Base-by-base conservation (phyloP, 2,329 filamentous ascomycete genomes). In the Fusarium euwallaceae region DNA sequence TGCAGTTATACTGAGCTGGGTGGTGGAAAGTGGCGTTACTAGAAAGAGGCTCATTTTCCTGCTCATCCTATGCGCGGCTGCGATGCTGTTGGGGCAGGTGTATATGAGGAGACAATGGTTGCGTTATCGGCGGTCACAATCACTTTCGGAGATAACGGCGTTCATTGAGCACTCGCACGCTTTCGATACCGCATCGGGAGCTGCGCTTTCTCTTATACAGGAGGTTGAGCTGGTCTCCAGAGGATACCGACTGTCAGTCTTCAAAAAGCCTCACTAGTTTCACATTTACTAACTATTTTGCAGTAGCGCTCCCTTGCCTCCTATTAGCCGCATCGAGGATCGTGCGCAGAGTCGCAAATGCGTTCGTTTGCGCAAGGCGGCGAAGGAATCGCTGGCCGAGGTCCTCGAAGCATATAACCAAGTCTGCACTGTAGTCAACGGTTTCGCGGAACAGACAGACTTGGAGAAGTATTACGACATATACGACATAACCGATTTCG, bases 161-260 rank as follows among this genome's bases (percentile, higher is more conserved):
- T 91, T 97, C 74, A 91, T 97, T 55, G 87, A 90, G 56, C 92
- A 91, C 78, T 92, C 95, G 43, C 94, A 97, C 80, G 91, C 92
- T 60, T 95, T 97, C 77, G 95, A 98, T 82, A 90, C 92, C 45
- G 92, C 92, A 24, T 92, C 90, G 45, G 92, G 92, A 43, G 93
- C 94, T 36, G 93, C 94, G 3, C 87, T 98, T 65, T 91, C 93
- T 41, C 89, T 98, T 70, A 92, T 98, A 72, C 95, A 98, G 82
- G 95, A 98, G 83, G 95, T 98, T n/a, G 95, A 98, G 84, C 88
- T 98, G 36, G 95, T 98, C 29, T 97, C 95, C 34, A 91, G 95
- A 76, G 95, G 95, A 24, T 98, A 97, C 82, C 89, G 94, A 84
- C 88, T 98, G 91, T 95, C 83, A 82, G 92, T 85, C 59, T 55